Percentiles rank a stretch among this genome's conserved stretches.
These are phyloP conservation scores for Larix kaempferi DNA, from an alignment of 75 land plant genomes.

Conservation along the genomic window DNA sequence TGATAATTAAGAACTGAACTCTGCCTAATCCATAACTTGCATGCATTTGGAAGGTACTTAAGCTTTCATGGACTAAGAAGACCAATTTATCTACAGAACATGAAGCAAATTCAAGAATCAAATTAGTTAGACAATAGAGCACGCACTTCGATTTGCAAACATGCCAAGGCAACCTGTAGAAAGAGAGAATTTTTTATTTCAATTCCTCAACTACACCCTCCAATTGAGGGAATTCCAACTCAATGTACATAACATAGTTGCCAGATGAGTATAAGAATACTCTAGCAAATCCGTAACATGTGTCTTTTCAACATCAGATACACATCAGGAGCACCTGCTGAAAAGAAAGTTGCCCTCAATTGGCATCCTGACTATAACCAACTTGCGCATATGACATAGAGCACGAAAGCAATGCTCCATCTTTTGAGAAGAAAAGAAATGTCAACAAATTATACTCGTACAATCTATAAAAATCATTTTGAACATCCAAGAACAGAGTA, in stretches of 20 bases:
- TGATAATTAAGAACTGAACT: too few relatives aligned
- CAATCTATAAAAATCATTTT: neutral
- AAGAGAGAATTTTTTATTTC: neutral
- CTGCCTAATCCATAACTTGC: too few relatives aligned
- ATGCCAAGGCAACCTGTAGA: neutral
- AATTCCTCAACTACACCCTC: neutral
- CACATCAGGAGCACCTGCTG: neutral
- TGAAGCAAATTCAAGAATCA: neutral
- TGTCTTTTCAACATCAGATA: slow-evolving; percentile 4
- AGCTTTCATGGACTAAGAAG: too few relatives aligned
- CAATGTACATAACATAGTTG: neutral
- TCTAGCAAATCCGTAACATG: neutral
- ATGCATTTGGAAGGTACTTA: too few relatives aligned
- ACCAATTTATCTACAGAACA: too few relatives aligned
- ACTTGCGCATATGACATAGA: neutral
- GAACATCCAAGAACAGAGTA: neutral
- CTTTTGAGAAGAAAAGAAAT: neutral
- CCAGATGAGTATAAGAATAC: neutral
- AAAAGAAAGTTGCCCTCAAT: neutral
- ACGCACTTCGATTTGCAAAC: neutral
- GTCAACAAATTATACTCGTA: neutral
- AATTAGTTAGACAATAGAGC: neutral
- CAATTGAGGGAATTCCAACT: neutral
- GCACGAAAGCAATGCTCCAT: neutral
- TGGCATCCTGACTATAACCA: neutral